Evolutionary conservation across 192 early-diverging fungal genomes (phyloP), one percentile per base, ranked within the genome.

Genomic region (Pilaira anomala): DNA sequence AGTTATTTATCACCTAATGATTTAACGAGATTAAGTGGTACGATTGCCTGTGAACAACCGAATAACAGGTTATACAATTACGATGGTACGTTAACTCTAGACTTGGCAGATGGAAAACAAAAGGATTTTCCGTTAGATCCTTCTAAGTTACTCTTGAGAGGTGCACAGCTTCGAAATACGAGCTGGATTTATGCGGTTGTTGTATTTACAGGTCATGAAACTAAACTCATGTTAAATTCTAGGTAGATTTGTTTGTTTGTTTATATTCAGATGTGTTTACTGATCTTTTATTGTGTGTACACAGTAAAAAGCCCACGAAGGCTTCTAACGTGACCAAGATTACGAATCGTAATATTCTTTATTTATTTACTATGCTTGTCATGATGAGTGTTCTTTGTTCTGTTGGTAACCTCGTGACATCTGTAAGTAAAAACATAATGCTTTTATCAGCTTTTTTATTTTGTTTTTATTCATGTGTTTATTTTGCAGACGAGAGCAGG

Each of bases 81-180:
- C 68, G 91, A 95, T 72, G 96, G 91, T 40, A 69, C 78, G 13
- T 57, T 82, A 25, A 65, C 72, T 30, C 11, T 78, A 42, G 8
- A 30, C 3, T 18, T 52, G 6, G 72, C 75, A 3, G 22, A 40
- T 36, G 61, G 33, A 6, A 58, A 57, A 41, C 65, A 72, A 56
- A 88, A 90, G 57, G 92, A 94, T 58, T 62, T 88, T 48, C 82
- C 96, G 3, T 76, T 98, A 24, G 90, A 91, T 61, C 95, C 94
- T n/a, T 86, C 83, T 30, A 90, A 95, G 71, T 79, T 98, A 19
- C 83, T 93, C 11, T 77, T 98, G 24, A 82, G 96, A 57, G 96
- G 96, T n/a, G 93, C 92, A 1, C 89, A 91, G 75, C 73, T 96
- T 57, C 83, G 94, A 65, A 98, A 98, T 81, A 98, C 96, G 2